Percentiles rank a stretch among this genome's conserved stretches.
Evolutionary conservation across 768 basidiomycete species (phyloP).

Genomic region (Tephrocybe rancida): DNA sequence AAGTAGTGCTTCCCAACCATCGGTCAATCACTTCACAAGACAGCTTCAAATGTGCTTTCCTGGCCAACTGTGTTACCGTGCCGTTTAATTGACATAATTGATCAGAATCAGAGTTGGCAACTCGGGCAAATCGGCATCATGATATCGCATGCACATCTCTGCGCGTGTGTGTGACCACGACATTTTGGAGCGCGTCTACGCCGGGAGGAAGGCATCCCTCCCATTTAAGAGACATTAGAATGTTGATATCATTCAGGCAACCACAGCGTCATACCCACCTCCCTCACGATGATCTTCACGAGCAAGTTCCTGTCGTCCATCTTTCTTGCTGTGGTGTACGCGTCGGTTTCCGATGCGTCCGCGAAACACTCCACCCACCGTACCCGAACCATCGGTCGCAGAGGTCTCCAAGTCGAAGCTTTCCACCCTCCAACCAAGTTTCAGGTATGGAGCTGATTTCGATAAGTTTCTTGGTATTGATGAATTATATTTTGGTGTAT

Average conservation of each 20-base stretch:
- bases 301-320: constrained; percentile 31
- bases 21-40: not conserved
- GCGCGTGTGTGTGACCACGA: not conserved
- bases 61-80: not conserved
- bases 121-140: not conserved
- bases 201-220: not conserved
- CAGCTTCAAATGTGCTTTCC: not conserved
- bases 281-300: constrained; percentile 23
- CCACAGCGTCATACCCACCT: not conserved
- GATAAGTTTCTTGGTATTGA: not conserved
- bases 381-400: constrained; percentile 22
- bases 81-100: no score
- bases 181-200: not conserved
- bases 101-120: not conserved
- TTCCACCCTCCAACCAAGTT: constrained; percentile 4
- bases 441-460: not conserved
- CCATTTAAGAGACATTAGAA: no score
- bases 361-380: constrained; percentile 26
- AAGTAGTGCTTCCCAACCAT: not conserved
- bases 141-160: not conserved
- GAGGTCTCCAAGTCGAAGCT: constrained; percentile 27
- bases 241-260: no score
- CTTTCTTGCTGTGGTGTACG: constrained; percentile 28
- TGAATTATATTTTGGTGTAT: not conserved
- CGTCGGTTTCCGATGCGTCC: constrained; percentile 11